Evolutionary conservation across 768 basidiomycete genomes (phyloP).

Genomic region (Dictyophora rubrovolvata): DNA sequence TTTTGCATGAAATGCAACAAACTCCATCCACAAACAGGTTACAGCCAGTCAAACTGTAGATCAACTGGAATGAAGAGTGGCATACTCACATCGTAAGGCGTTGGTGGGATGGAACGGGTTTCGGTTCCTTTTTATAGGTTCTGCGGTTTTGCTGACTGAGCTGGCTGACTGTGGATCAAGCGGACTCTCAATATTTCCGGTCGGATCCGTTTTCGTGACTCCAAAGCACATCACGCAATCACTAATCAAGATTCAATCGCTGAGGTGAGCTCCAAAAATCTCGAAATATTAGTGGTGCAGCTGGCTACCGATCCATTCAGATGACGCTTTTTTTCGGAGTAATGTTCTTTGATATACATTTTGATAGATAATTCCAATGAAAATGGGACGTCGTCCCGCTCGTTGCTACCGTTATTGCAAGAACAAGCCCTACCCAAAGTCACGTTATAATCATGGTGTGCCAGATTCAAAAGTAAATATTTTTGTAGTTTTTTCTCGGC

Average conservation of each 20-base stretch:
- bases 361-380: conserved; percentile 15
- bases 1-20: background rate
- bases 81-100: background rate
- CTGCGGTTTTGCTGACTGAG: background rate
- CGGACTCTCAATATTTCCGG: too few species aligned
- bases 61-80: background rate
- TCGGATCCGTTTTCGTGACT: too few species aligned
- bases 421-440: conserved; percentile 97
- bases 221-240: too few species aligned
- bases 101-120: background rate
- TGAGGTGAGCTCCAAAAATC: too few species aligned
- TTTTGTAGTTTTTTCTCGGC: background rate
- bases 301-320: background rate
- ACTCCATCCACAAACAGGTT: background rate
- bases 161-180: background rate
- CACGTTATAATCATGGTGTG: conserved; percentile 95
- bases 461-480: conserved; percentile 79
- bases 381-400: conserved; percentile 96
- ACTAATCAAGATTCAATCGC: too few species aligned
- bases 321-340: background rate
- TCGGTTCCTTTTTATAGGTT: background rate
- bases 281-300: too few species aligned
- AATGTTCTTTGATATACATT: background rate
- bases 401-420: conserved; percentile 99
- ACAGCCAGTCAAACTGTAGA: background rate